phyloP scores from a whole-genome alignment of 1,284 basidiomycete species.

The Malassezia japonica region DNA sequence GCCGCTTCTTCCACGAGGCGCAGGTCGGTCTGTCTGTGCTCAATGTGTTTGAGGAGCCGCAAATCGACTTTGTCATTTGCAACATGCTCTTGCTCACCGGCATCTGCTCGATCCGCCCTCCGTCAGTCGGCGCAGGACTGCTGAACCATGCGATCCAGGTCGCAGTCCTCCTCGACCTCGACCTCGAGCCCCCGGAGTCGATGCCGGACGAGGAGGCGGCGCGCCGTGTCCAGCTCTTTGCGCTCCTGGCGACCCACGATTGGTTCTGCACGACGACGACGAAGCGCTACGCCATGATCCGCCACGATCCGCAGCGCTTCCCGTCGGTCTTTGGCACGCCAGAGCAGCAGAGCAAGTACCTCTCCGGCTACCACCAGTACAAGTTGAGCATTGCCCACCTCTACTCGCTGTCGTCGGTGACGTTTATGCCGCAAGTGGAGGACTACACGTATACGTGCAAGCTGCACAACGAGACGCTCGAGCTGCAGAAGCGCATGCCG shows the following conservation, averaged over 20 bases:
- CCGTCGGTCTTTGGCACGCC: slow-evolving; percentile 17
- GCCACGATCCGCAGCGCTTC: background rate
- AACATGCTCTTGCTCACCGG: slow-evolving; percentile 17
- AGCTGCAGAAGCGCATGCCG: background rate
- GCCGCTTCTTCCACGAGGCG: slow-evolving; percentile 24
- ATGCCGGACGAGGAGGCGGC: slow-evolving; percentile 24
- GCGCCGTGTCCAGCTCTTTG: slow-evolving; percentile 29
- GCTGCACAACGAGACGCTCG: slow-evolving; percentile 24
- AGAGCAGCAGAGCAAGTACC: slow-evolving; percentile 13
- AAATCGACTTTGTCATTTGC: slow-evolving; percentile 28
- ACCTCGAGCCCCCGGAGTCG: slow-evolving; percentile 27
- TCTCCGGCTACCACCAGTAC: slow-evolving; percentile 1
- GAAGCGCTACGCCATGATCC: slow-evolving; percentile 12
- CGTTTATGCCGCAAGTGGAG: slow-evolving; percentile 25
- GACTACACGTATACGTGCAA: slow-evolving; percentile 28
- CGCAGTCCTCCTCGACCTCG: slow-evolving; percentile 29
- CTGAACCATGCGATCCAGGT: slow-evolving; percentile 24
- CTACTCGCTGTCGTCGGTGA: slow-evolving; percentile 20
- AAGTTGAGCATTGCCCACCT: slow-evolving; percentile 22
- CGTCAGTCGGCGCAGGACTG: slow-evolving; percentile 22
- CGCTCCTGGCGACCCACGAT: slow-evolving; percentile 23
- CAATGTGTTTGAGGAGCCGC: slow-evolving; percentile 31
- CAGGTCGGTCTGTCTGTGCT: slow-evolving; percentile 27
- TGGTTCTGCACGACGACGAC: slow-evolving; percentile 17
- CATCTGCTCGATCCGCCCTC: slow-evolving; percentile 22